Evolutionary conservation across 495 filamentous ascomycete species (phyloP).

Genomic region (Penicillium daleae): DNA sequence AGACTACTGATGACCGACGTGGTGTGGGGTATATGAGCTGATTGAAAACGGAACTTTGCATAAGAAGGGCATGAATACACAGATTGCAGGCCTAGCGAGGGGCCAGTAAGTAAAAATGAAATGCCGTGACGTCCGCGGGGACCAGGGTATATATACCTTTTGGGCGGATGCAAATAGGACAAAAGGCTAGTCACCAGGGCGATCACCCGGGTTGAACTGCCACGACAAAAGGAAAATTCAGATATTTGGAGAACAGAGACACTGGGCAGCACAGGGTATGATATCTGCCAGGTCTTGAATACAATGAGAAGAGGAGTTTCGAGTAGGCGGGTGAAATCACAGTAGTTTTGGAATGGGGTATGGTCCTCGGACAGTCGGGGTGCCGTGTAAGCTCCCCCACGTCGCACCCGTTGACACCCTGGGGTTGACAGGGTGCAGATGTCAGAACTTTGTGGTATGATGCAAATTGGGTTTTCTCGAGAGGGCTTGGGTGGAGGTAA

Average conservation of each 20-base stretch:
- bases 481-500: not conserved
- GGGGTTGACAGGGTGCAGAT: not conserved
- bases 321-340: not conserved
- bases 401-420: not conserved
- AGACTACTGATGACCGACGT: slow-evolving; percentile 26
- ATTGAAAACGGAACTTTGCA: slow-evolving; percentile 26
- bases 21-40: slow-evolving; percentile 30
- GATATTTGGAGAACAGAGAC: not conserved
- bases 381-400: slow-evolving; percentile 2
- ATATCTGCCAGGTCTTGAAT: not conserved
- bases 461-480: not conserved
- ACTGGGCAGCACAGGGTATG: not conserved
- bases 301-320: not conserved
- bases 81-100: slow-evolving; percentile 4
- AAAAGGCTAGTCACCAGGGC: slow-evolving; percentile 16
- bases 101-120: slow-evolving; percentile 9
- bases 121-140: slow-evolving; percentile 9
- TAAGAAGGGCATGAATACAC: slow-evolving; percentile 28
- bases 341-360: not conserved
- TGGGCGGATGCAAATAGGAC: slow-evolving; percentile 10
- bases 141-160: slow-evolving; percentile 25
- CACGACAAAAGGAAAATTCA: slow-evolving; percentile 14
- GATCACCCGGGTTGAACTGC: slow-evolving; percentile 22
- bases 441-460: not conserved
- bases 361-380: not conserved